Base-by-base conservation (phyloP, 108 stramenopile genomes). In the Cyclotella baltica region DNA sequence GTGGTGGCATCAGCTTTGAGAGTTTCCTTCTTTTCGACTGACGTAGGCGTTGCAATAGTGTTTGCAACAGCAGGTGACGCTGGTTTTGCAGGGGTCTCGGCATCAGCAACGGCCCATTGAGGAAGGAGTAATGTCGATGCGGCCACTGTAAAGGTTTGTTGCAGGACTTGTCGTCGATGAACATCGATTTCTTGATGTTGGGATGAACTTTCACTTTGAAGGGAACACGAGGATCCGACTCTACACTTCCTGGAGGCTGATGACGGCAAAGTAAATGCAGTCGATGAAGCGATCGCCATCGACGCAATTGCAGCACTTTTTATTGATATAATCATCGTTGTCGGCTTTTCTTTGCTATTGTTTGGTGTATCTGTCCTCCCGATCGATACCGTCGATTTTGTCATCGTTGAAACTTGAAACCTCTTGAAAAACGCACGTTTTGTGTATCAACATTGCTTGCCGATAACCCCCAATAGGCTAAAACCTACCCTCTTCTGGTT, bases 21-120 rank as follows among this genome's bases (percentile, higher is more conserved):
- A 11, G 31, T 61, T 33, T 61, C 59, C 13, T 25, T 55, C 55
- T 55, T 25, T 1, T 22, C n/a, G 25, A 25, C 55, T 25, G 4
- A 23, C 23, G 55, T 55, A 55, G 55, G 20, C 25, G 25, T 25
- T 23, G 55, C 20, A 10, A 10, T 55, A 11, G 55, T 25, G 22
- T 23, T 55, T 0, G 55, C 55, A 25, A 27, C 13, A 52, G n/a
- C 51, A 52, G 51, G 4, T 52, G 51, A 10, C n/a, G 51, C 4
- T n/a, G 51, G 18, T 52, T 13, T n/a, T n/a, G n/a, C n/a, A n/a
- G n/a, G n/a, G 2, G 6, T 1, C 2, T 48, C 16, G 30, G 69
- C 30, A 46, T 62, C 61, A 29, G 72, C 72, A 34, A 22, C 15
- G 62, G 62, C 62, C 46, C 36, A 51, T 47, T 31, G 61, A n/a